These are phyloP conservation scores for Gossypium raimondii DNA, from an alignment of 345 rosid genomes.

Conservation along the genomic window DNA sequence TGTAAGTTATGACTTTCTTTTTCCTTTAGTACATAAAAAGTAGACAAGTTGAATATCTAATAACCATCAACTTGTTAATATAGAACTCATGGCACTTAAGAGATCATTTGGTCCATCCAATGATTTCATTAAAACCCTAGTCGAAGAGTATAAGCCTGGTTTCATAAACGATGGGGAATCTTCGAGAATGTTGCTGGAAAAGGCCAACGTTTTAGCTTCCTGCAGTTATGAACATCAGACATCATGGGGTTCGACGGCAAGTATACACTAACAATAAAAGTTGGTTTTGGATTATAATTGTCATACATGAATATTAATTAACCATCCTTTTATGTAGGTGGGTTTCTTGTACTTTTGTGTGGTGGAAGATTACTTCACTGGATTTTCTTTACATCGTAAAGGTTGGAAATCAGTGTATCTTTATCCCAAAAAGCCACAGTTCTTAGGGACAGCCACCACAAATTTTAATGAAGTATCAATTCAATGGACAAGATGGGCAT, in stretches of 20 bases:
- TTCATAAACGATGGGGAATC: not conserved
- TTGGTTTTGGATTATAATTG: not conserved
- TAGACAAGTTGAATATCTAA: no score
- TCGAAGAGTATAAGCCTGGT: not conserved
- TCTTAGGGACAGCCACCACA: constrained; percentile 29
- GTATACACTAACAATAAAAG: not conserved
- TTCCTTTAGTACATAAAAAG: no score
- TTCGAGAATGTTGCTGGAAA: constrained; percentile 14
- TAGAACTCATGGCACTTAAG: constrained; percentile 15
- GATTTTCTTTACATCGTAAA: constrained; percentile 27
- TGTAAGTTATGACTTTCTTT: no score
- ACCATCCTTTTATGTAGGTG: constrained; percentile 18
- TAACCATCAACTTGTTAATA: no score
- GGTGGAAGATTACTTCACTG: constrained; percentile 39
- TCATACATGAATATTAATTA: not conserved
- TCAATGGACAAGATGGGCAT: constrained; percentile 39
- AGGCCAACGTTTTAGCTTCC: constrained; percentile 26
- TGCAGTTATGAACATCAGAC: constrained; percentile 30
- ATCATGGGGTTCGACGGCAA: constrained; percentile 41
- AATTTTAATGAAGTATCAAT: constrained; percentile 21
- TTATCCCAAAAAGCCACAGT: constrained; percentile 31
- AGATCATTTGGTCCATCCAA: not conserved
- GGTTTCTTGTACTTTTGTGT: constrained; percentile 36
- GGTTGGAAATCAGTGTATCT: constrained; percentile 39
- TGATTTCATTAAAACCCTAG: constrained; percentile 24